Base-by-base conservation (phyloP, 768 basidiomycete genomes). In the Roridomyces roridus region DNA sequence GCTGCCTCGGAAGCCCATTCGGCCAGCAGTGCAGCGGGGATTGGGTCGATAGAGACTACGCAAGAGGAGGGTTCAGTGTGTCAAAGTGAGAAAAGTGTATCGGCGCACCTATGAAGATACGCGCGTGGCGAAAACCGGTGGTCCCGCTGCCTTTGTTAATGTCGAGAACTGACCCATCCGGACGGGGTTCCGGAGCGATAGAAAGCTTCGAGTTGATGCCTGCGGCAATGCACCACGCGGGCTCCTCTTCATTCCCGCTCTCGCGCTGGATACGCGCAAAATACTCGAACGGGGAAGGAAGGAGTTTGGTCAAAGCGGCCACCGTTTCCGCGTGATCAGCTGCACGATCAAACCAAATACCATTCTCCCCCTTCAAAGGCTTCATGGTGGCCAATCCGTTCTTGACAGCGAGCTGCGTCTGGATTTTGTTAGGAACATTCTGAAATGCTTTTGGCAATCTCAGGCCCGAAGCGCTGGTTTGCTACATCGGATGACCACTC, bases 51-150 rank as follows among this genome's bases (percentile, higher is more conserved):
- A 24, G 51, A 31, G 9, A 44, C 51, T 52, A 8, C 2, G 18
- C 6, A 18, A 18, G 3, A 29, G 40, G 9, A 35, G 9, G 34
- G 10, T 10, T 9, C 9, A 10, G 34, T 17, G 9, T 35, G 34
- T 35, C 34, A 26, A 36, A 21, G 28, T 23, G 9, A 35, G 1
- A 3, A 17, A 23, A 47, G 3, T 3, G 25, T 6, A 1, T 9
- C 40, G 37, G 25, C 44, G 5, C 29, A 53, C 51, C 43, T 17
- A 53, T 53, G 31, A 44, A 53, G 14, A 53, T 21, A 0, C 26
- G 3, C 12, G 18, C 29, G n/a, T 53, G 44, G 1, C 51, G 20
- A 17, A 18, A 53, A 0, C 51, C 51, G 2, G 43, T 20, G 5
- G 43, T 53, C 4, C 7, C 14, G 11, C 15, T 28, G 14, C 52